phyloP scores from a whole-genome alignment of 768 basidiomycete genomes.

The Suillus paluster region DNA sequence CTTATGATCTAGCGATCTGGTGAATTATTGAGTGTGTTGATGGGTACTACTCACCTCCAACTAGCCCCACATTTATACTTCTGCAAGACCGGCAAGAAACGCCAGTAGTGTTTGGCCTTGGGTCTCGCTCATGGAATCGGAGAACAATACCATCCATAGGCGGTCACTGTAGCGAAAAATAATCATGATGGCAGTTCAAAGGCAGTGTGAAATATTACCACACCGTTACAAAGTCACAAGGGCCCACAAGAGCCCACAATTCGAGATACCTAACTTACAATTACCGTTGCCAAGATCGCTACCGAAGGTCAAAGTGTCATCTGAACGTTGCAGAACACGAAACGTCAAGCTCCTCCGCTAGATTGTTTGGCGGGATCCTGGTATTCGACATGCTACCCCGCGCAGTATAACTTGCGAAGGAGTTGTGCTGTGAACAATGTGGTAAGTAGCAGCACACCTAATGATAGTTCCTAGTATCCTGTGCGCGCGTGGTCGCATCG shows the following conservation, averaged over 20 bases:
- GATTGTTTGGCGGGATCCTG: too few relatives aligned
- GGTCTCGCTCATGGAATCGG: neutral
- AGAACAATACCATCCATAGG: neutral
- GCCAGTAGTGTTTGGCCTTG: neutral
- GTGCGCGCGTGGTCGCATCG: neutral
- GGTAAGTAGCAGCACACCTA: neutral
- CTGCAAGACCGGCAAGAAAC: neutral
- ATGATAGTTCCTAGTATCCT: neutral
- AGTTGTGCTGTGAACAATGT: neutral
- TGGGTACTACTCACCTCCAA: neutral
- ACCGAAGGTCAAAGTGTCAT: too few relatives aligned
- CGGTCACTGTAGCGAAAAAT: neutral
- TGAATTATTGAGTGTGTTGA: neutral
- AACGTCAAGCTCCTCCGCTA: too few relatives aligned
- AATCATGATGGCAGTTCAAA: neutral
- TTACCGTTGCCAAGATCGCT: too few relatives aligned
- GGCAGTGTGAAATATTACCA: neutral
- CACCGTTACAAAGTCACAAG: neutral
- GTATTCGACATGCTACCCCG: too few relatives aligned
- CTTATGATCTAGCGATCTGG: neutral
- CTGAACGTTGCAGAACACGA: too few relatives aligned
- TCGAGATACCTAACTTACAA: too few relatives aligned
- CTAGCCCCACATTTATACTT: neutral
- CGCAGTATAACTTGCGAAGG: neutral
- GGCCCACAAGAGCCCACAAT: neutral